A percentile compares a stretch with the other conserved stretches of the same genome.
Conservation (phyloP, 176 grass and related monocot species). For the Oryza longistaminata region DNA sequence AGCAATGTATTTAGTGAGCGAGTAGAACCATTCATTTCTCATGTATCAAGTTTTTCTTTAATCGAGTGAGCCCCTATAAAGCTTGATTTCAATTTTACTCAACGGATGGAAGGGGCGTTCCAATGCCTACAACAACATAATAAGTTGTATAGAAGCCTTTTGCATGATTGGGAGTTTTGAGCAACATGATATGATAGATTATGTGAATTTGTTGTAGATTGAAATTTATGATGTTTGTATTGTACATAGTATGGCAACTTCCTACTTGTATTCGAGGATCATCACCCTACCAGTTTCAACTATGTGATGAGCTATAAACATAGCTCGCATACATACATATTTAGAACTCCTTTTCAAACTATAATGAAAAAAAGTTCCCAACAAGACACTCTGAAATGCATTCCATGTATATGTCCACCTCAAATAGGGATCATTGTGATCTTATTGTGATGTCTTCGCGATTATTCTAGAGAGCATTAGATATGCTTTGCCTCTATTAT, state of each 20-base stretch:
- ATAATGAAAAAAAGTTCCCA: not conserved
- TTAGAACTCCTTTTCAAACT: not conserved
- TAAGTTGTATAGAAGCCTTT: too few species aligned
- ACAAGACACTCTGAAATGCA: not conserved
- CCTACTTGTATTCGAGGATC: not conserved
- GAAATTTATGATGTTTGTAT: not conserved
- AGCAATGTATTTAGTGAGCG: not conserved
- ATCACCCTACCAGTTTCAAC: not conserved
- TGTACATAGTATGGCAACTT: not conserved
- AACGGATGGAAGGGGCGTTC: not conserved
- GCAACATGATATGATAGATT: not conserved
- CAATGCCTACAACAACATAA: not conserved
- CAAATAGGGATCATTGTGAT: not conserved
- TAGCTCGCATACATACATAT: not conserved
- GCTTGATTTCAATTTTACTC: not conserved
- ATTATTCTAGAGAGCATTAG: not conserved
- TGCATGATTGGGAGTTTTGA: not conserved
- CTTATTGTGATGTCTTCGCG: not conserved
- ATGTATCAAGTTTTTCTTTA: not conserved
- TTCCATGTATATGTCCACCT: not conserved
- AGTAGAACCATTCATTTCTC: not conserved
- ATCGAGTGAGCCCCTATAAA: not conserved
- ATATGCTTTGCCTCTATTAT: not conserved
- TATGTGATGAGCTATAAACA: not conserved
- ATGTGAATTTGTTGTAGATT: not conserved